Base-by-base conservation (phyloP, 495 filamentous ascomycete genomes). In the Penicillium atrosanguineum region DNA sequence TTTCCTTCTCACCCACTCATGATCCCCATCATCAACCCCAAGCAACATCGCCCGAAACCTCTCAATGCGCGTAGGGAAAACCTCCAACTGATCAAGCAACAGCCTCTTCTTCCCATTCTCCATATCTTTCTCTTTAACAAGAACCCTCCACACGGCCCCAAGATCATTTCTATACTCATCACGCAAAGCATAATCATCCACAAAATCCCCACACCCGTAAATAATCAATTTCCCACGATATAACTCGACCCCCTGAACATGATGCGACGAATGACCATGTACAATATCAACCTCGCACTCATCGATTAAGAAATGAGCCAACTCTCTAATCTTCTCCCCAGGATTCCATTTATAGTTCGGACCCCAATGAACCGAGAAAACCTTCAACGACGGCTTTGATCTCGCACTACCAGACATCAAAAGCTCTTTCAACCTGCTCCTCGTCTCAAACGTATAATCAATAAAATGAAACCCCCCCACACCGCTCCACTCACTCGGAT, bases 181-280 rank as follows among this genome's bases (percentile, higher is more conserved):
- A 57, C 61, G 55, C n/a, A 72, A 3, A 3, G 59, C 62, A 64
- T 75, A 76, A 61, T 77, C 73, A 61, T 76, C 71, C 31, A 76
- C 71, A 53, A 75, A 76, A 56, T 76, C 71, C 1, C 73, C 74
- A 53, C 73, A 76, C 0, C 74, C 73, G 29, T 76, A 76, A 3
- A 76, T 68, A 34, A 77, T 68, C 9, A 76, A 15, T 44, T 63
- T 68, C 0, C 71, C 67, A 1, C 46, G 61, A 42, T 72, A 72
- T 15, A 57, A 48, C 53, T 76, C 73, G 8, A 74, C 72, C 0
- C 74, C 74, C 57, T 77, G 74, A 0, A 73, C 50, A 65, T 77
- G 74, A 57, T 77, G 74, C 20, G 67, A 65, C 20, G 73, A 76
- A 46, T 75, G 71, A 0, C 73, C 74, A 48, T 77, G 73, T 18